Evolutionary conservation across 352 stramenopile species (phyloP).

Genomic region (Globisporangium nagaii): DNA sequence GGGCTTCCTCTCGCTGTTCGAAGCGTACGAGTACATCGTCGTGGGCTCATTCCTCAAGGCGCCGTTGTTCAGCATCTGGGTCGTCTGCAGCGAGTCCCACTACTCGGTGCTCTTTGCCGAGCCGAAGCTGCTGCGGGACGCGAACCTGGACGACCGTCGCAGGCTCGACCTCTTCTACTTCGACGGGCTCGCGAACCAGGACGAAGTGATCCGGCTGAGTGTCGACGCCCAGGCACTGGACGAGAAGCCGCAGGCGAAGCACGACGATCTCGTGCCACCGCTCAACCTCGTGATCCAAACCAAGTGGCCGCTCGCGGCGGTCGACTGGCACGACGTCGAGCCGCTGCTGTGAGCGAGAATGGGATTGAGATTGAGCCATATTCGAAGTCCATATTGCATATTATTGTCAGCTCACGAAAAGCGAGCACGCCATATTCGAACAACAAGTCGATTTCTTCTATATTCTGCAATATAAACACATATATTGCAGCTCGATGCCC

Average conservation of each 20-base stretch:
- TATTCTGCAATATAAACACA: too few relatives aligned
- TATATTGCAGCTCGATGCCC: too few relatives aligned
- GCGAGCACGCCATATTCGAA: too few relatives aligned
- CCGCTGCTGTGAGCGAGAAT: constrained; percentile 57
- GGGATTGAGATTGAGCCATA: neutral
- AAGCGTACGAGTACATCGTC: constrained; percentile 86
- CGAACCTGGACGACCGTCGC: constrained; percentile 18
- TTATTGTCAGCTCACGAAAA: too few relatives aligned
- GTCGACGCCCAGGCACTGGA: constrained; percentile 28
- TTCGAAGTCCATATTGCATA: too few relatives aligned
- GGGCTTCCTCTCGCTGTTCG: constrained; percentile 90
- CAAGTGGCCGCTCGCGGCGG: constrained; percentile 66
- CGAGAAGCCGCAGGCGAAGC: constrained; percentile 22
- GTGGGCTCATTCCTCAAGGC: constrained; percentile 81
- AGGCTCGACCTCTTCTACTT: constrained; percentile 85
- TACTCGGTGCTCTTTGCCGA: constrained; percentile 87
- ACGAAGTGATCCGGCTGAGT: constrained; percentile 76
- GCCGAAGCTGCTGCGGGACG: constrained; percentile 16
- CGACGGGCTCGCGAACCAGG: constrained; percentile 84
- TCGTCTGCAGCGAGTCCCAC: constrained; percentile 91
- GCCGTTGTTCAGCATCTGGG: constrained; percentile 78
- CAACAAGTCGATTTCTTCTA: too few relatives aligned
- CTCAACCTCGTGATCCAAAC: constrained; percentile 89
- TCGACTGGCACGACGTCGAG: constrained; percentile 88
- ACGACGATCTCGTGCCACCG: constrained; percentile 74